phyloP scores from a whole-genome alignment of 768 basidiomycete species.

The Porpolomopsis calyptriformis region DNA sequence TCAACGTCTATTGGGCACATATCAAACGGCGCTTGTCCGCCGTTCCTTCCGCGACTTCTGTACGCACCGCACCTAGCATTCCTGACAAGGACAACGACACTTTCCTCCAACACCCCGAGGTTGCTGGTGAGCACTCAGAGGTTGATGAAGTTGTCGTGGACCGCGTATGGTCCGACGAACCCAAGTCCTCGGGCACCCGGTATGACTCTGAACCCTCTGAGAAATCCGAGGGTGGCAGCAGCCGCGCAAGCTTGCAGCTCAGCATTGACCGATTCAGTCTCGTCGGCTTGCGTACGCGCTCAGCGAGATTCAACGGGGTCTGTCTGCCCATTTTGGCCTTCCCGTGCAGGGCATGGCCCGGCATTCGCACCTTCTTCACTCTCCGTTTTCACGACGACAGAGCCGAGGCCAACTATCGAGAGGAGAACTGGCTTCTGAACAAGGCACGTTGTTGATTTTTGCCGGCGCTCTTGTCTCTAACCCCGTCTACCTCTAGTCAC shows the following conservation, averaged over 20 bases:
- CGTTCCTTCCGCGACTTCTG: neutral
- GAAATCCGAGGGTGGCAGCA: constrained; percentile 37
- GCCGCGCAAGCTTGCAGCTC: constrained; percentile 10
- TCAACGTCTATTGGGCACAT: neutral
- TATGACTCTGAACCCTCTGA: constrained; percentile 44
- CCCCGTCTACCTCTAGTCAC: constrained; percentile 20
- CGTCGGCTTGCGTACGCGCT: neutral
- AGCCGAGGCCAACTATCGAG: constrained; percentile 35
- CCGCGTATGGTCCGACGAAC: constrained; percentile 52
- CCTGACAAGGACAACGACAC: neutral
- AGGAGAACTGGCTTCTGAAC: constrained; percentile 64
- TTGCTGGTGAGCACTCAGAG: constrained; percentile 6
- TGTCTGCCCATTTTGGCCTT: constrained; percentile 28
- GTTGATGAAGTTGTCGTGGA: constrained; percentile 74
- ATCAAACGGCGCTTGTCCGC: neutral
- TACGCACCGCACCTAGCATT: neutral
- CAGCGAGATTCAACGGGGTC: constrained; percentile 26
- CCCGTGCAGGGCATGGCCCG: constrained; percentile 49
- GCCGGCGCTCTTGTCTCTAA: neutral
- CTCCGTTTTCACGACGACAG: constrained; percentile 50
- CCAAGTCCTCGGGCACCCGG: constrained; percentile 41
- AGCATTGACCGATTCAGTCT: neutral
- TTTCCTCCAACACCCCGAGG: neutral
- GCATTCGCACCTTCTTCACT: constrained; percentile 45
- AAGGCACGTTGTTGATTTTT: constrained; percentile 24